Evolutionary conservation across 2,329 filamentous ascomycete species (phyloP), one percentile per base, ranked within the genome.

Genomic region (Colletotrichum incanum): DNA sequence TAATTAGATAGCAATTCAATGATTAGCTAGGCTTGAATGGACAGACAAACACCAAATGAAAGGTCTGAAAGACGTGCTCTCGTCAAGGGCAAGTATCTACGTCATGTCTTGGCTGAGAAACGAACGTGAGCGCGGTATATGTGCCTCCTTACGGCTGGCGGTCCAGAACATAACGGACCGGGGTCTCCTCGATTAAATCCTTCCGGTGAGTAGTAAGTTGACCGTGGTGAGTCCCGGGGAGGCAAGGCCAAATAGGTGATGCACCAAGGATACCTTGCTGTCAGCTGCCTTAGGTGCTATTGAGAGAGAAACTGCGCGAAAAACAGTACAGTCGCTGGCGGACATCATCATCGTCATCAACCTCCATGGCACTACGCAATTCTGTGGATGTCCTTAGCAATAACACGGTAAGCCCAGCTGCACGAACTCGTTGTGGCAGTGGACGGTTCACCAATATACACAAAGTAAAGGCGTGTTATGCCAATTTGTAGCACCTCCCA

Each of bases 1-100:
- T 65, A 64, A 56, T 55, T 72, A 72, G 65, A 72, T 72, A 69
- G 69, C 59, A 72, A 72, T 63, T 59, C 43, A 41, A 65, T 37
- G 62, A 49, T 64, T 37, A 70, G 56, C 59, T 45, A n/a, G 58
- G 43, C 47, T 58, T 26, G 41, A 41, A 28, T 28, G 60, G 23
- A 26, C 31, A 39, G 43, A n/a, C 23, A 26, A 31, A 63, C 9
- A 20, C 14, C 14, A 16, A 37, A 28, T 20, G 31, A 56, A 26
- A n/a, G 39, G 12, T 1, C 6, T 31, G 31, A 52, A 47, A 45
- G 12, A 34, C 26, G 7, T 11, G n/a, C 18, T 41, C 8, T 58
- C 14, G n/a, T 41, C 43, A 66, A 31, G n/a, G 12, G 8, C 45
- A 60, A 23, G 9, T 3, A 20, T 26, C 3, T 28, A 28, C n/a